Evolutionary conservation across 2,329 filamentous ascomycete species (phyloP), one percentile per base, ranked within the genome.

Genomic region (Parastagonospora nodorum): DNA sequence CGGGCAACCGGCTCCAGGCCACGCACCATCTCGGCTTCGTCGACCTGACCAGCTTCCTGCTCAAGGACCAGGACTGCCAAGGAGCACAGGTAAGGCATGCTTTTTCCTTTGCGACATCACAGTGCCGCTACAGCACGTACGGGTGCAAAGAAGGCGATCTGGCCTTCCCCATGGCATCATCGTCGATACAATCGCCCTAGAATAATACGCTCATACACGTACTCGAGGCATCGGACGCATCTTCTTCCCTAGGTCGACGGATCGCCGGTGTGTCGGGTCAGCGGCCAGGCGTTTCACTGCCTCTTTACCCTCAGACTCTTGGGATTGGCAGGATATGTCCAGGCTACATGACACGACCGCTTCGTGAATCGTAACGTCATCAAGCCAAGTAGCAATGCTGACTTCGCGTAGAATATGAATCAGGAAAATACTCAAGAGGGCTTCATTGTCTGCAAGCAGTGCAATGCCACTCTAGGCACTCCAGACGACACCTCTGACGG

Each of bases 41-140:
- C 45, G 92, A 96, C 68, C 78, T 92, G 38, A 85, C 86, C 28
- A 89, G 87, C 9, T 87, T 99, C 55, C 76, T 96, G 19, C 75
- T 97, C 38, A 74, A 82, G 0, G 80, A 85, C 53, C 73, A 76
- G 2, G 89, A 97, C 72, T 92, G 90, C 61, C 49, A 51, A 16
- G 68, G 73, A 52, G 60, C 76, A 43, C 63, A 75, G 76, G 77
- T 81, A 77, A 69, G 77, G 24, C 38, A 42, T 15, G 2, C 38
- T 41, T 29, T 36, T 16, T 45, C 35, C 9, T 15, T 10, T 51
- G 29, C 27, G 14, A 19, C 19, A 14, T 33, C 8, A 16, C 9
- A 35, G 19, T 32, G 19, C 19, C 19, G 35, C 11, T 12, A 32
- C 27, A 8, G 49, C 41, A 28, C 44, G 19, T 44, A 16, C 47